These are phyloP conservation scores for Aspergillus quadrilineatus DNA, from an alignment of 2,329 filamentous ascomycete genomes.

Conservation along the genomic window DNA sequence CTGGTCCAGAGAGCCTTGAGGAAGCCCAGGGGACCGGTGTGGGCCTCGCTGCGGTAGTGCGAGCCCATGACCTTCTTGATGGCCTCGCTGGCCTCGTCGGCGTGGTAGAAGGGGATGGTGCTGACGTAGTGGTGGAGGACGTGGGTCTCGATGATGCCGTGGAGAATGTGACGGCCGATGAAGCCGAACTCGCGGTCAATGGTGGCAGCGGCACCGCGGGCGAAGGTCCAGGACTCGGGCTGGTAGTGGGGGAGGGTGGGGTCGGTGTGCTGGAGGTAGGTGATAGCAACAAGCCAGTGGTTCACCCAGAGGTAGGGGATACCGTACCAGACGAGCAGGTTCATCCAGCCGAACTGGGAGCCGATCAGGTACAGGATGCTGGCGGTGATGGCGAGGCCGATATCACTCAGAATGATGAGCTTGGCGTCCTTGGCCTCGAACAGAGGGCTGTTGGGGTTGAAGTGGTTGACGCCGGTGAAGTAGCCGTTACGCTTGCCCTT, in stretches of 20 bases:
- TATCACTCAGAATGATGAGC: conserved; percentile 79
- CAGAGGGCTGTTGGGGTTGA: conserved; percentile 80
- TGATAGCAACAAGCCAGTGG: conserved; percentile 98
- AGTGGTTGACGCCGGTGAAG: conserved; percentile 87
- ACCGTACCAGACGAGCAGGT: conserved; percentile 92
- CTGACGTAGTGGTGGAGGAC: conserved; percentile 97
- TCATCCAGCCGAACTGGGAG: conserved; percentile 76
- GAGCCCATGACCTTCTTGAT: conserved; percentile 93
- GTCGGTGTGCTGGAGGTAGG: conserved; percentile 96
- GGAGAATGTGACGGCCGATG: conserved; percentile 83
- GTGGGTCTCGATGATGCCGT: conserved; percentile 97
- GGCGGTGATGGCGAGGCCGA: conserved; percentile 68
- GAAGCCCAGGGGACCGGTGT: conserved; percentile 79
- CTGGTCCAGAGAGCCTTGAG: conserved; percentile 76
- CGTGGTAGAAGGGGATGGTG: conserved; percentile 94
- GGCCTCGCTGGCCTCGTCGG: conserved; percentile 88
- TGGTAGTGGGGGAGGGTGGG: conserved; percentile 91
- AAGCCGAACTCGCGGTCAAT: conserved; percentile 98
- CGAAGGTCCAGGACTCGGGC: conserved; percentile 82
- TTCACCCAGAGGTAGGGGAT: conserved; percentile 96
- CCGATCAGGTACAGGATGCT: conserved; percentile 66
- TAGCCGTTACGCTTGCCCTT: conserved; percentile 86
- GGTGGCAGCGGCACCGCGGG: conserved; percentile 88
- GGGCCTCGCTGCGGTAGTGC: conserved; percentile 84
- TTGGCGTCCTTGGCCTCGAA: conserved; percentile 90